A percentile compares a stretch with the other conserved stretches of the same genome.
These are phyloP conservation scores for Schizothecium vesticola DNA, from an alignment of 495 filamentous ascomycete species.

Conservation along the genomic window DNA sequence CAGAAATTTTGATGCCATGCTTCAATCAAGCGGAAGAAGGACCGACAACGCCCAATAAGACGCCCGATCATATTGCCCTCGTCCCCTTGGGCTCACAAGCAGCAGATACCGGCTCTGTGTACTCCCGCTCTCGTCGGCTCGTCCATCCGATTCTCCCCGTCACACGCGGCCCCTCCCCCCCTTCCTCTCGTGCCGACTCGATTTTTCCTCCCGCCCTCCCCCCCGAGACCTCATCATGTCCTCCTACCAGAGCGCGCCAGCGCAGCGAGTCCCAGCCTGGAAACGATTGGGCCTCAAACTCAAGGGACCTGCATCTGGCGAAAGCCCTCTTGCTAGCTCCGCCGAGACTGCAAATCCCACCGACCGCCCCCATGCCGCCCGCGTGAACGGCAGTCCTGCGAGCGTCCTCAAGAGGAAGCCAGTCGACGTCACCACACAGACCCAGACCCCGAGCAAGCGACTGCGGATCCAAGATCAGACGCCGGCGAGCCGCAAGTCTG, in stretches of 20 bases:
- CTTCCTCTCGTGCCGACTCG: conserved; percentile 13
- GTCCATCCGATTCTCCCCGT: neutral
- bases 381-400: conserved; percentile 24
- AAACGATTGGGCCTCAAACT: conserved; percentile 72
- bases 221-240: conserved; percentile 24
- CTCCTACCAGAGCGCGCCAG: conserved; percentile 29
- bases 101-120: conserved; percentile 9
- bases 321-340: conserved; percentile 35
- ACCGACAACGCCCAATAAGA: conserved; percentile 27
- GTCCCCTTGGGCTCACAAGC: conserved; percentile 17
- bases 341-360: conserved; percentile 14
- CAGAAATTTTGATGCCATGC: conserved; percentile 34
- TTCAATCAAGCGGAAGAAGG: conserved; percentile 15
- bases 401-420: conserved; percentile 34
- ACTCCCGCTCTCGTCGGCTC: conserved; percentile 4
- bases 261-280: conserved; percentile 60
- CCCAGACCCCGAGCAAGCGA: conserved; percentile 32
- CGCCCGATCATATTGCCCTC: conserved; percentile 18
- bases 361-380: conserved; percentile 14
- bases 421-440: conserved; percentile 19
- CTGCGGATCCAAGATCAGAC: conserved; percentile 19
- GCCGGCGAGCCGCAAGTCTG: conserved; percentile 54
- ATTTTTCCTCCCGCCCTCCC: conserved; percentile 9
- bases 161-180: conserved; percentile 8
- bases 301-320: conserved; percentile 51